These are phyloP conservation scores for Melanomma pulvis-pyrius DNA, from an alignment of 495 filamentous ascomycete species.

Conservation along the genomic window DNA sequence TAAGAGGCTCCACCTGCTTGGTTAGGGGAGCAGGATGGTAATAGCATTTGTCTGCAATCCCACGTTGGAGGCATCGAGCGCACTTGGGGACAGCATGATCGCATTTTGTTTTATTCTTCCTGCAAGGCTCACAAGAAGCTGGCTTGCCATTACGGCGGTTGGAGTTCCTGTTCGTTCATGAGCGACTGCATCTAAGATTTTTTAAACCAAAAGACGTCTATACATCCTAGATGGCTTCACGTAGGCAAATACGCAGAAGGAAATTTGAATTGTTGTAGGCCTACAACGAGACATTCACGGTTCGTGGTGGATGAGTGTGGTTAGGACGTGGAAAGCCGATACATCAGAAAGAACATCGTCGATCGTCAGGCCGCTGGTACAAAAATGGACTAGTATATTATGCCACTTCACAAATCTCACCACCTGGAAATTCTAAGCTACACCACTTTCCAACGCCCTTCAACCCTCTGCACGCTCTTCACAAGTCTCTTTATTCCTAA, in stretches of 20 bases:
- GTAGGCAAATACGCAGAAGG: no score
- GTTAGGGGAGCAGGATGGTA: conserved; percentile 35
- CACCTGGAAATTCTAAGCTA: background rate
- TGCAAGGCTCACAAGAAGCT: conserved; percentile 25
- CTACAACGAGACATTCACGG: no score
- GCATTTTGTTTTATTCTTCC: conserved; percentile 27
- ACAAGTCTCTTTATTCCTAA: background rate
- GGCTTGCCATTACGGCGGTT: conserved; percentile 30
- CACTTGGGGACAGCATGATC: conserved; percentile 28
- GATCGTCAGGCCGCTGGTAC: background rate
- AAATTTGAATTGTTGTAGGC: no score
- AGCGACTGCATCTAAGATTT: background rate
- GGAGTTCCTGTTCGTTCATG: conserved; percentile 12
- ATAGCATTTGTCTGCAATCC: conserved; percentile 24
- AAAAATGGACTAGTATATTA: background rate
- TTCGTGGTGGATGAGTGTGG: no score
- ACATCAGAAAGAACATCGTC: background rate
- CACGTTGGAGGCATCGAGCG: conserved; percentile 27
- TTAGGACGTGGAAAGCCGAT: background rate
- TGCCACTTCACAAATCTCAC: background rate
- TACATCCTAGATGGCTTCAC: background rate
- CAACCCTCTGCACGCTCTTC: background rate
- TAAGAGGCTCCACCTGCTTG: background rate
- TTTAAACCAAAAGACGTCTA: background rate
- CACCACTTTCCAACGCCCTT: background rate